Base-by-base conservation (phyloP, 305 asterid genomes). In the Fraxinus ornus region DNA sequence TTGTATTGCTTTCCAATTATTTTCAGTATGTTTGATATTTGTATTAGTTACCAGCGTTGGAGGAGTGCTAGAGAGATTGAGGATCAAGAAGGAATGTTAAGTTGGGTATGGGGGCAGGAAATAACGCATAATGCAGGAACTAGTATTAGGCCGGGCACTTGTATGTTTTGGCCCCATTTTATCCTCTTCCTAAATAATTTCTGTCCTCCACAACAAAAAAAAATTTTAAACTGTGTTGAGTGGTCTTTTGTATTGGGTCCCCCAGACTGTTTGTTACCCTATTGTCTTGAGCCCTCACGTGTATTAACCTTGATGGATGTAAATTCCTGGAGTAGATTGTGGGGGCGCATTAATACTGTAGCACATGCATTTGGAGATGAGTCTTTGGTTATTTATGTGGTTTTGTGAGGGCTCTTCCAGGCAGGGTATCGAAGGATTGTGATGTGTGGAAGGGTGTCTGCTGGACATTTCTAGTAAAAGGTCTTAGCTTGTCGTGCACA, bases 281-380 rank as follows among this genome's bases (percentile, higher is more conserved):
- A 37, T 17, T 21, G 13, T 52, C 62, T 21, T 24, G 26, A 47
- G 66, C 78, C 74, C 66, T 66, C 19, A 62, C 2, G 49, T 70
- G 26, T 28, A 21, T 78, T 62, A 28, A 24, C 71, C 71, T 62
- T 7, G 30, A 22, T 62, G 71, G 71, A 62, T 7, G 30, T 22
- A 21, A 62, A 7, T 62, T 62, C 71, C 32, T 62, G 30, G 70
- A 62, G 32, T 22, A n/a, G 24, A 57, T 78, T 41, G 22, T 49
- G 60, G 7, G 21, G 60, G 60, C n/a, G 7, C 60, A 49, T 49
- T 15, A 15, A 33, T 71, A 13, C 21, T 68, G 2, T 71, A 3
- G 66, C 47, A 26, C 26, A 44, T 74, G 44, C 66, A 72, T 35
- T 3, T 24, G 72, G 79, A 73, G 60, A 78, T 83, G 57, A 21